Conservation (phyloP, 768 basidiomycete species). For the Mycena filopes region DNA sequence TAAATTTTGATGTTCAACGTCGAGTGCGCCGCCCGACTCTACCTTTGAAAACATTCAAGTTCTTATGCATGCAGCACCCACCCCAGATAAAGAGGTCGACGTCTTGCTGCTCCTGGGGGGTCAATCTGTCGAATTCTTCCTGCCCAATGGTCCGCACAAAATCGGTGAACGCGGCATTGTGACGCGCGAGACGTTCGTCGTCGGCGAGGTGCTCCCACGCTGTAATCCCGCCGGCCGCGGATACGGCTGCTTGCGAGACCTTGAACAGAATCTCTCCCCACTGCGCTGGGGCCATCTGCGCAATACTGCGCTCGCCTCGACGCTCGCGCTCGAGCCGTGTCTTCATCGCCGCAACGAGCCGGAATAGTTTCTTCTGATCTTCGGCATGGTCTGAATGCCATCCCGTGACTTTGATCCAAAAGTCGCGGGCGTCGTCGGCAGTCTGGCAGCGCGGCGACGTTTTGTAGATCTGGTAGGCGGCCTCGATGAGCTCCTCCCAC, state of each 20-base stretch:
- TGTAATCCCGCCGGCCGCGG: constrained; percentile 3
- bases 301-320: not conserved
- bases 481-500: constrained; percentile 29
- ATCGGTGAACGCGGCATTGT: not conserved
- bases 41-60: constrained; percentile 39
- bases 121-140: too few relatives aligned
- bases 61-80: constrained; percentile 47
- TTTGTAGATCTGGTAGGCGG: constrained; percentile 3
- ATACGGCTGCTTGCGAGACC: not conserved
- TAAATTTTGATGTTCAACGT: too few relatives aligned
- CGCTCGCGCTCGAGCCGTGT: constrained; percentile 2
- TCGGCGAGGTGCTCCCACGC: constrained; percentile 20
- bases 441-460: not conserved
- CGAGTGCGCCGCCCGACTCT: too few relatives aligned
- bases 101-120: too few relatives aligned
- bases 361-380: constrained; percentile 35
- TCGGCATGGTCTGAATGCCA: too few relatives aligned
- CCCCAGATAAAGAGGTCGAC: too few relatives aligned
- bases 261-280: too few relatives aligned
- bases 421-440: constrained; percentile 7
- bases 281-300: constrained; percentile 6
- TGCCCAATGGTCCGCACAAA: constrained; percentile 35
- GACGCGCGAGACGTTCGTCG: constrained; percentile 17
- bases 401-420: constrained; percentile 25
- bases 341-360: constrained; percentile 5